These are phyloP conservation scores for Pseudocercospora fijiensis DNA, from an alignment of 2,329 filamentous ascomycete species.

Conservation along the genomic window DNA sequence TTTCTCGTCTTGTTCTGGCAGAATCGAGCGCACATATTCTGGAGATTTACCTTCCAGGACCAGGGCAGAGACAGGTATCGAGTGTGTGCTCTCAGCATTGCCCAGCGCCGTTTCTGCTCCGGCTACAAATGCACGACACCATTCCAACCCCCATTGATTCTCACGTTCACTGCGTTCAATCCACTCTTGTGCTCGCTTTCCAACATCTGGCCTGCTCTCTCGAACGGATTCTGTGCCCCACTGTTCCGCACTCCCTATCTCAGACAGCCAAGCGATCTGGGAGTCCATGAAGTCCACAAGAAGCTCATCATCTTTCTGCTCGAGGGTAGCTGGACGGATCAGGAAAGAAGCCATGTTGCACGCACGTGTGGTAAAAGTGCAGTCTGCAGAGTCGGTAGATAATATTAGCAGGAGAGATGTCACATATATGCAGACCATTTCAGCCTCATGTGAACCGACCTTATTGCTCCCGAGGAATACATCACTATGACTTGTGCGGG, in stretches of 20 bases:
- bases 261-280: constrained; percentile 20
- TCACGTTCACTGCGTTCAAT: constrained; percentile 20
- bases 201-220: not conserved
- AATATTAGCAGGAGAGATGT: constrained; percentile 22
- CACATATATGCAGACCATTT: constrained; percentile 9
- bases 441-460: not conserved
- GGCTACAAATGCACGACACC: constrained; percentile 20
- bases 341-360: constrained; percentile 11
- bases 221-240: constrained; percentile 21
- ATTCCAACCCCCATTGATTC: constrained; percentile 13
- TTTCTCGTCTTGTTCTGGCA: constrained; percentile 55
- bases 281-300: constrained; percentile 24
- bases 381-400: not conserved
- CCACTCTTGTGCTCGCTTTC: constrained; percentile 10
- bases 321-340: constrained; percentile 21
- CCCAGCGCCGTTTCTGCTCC: constrained; percentile 12
- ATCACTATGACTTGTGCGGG: not conserved
- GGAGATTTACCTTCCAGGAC: constrained; percentile 16
- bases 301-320: constrained; percentile 15
- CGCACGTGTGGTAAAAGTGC: not conserved
- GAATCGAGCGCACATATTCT: constrained; percentile 50
- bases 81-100: constrained; percentile 1
- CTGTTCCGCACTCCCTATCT: constrained; percentile 22
- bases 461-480: not conserved
- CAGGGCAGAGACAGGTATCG: constrained; percentile 18